These are phyloP conservation scores for Cicer bijugum DNA, from an alignment of 306 rosid species.

Conservation along the genomic window DNA sequence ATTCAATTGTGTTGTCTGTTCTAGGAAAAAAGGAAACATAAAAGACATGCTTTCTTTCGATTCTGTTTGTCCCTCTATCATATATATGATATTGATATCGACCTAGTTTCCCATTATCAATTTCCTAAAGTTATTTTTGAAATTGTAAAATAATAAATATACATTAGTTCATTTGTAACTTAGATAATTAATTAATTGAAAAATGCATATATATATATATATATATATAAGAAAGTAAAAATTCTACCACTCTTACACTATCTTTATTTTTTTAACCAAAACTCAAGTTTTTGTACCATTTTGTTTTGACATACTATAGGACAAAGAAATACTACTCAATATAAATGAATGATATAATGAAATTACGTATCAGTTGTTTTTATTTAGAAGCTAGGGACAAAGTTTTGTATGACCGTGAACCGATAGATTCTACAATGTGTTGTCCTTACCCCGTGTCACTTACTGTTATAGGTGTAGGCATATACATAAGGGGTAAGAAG, in stretches of 20 bases:
- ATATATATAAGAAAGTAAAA: no score
- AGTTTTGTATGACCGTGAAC: constrained; percentile 19
- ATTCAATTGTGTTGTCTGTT: constrained; percentile 11
- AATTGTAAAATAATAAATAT: no score
- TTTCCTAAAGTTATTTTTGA: no score
- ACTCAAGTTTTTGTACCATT: no score
- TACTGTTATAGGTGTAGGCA: constrained; percentile 22
- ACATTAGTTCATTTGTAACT: no score
- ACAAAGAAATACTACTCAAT: background rate
- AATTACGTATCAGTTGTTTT: constrained; percentile 32
- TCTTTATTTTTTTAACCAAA: no score
- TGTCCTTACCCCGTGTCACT: constrained; percentile 28
- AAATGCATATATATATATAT: no score
- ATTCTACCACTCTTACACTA: no score
- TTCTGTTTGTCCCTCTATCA: constrained; percentile 43
- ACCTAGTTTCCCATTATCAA: background rate
- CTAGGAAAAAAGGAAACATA: constrained; percentile 23
- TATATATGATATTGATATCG: background rate
- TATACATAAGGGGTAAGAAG: background rate
- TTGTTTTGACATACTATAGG: background rate
- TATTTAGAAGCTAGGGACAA: constrained; percentile 33
- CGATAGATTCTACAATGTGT: constrained; percentile 24
- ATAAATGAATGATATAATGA: constrained; percentile 29
- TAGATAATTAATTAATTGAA: no score
- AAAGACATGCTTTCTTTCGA: constrained; percentile 40